Percentiles rank a stretch among this genome's conserved stretches.
Conservation (phyloP, 495 filamentous ascomycete species). For the Entonaema liquescens region DNA sequence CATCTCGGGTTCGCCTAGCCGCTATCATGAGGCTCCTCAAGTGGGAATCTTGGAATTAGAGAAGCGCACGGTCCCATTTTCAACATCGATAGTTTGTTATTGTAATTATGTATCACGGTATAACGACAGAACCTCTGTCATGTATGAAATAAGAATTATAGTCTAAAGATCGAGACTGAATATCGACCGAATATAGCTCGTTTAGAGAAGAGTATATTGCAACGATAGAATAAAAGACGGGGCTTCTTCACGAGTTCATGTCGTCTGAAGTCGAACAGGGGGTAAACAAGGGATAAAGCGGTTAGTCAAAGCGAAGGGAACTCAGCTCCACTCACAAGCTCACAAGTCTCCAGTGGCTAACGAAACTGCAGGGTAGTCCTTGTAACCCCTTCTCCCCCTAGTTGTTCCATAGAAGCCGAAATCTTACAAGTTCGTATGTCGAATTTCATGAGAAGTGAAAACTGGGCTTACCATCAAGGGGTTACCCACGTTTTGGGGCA, state of each 20-base stretch:
- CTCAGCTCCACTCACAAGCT: conserved; percentile 4
- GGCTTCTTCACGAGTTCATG: conserved; percentile 6
- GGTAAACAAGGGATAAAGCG: conserved; percentile 17
- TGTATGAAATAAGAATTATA: too few species aligned
- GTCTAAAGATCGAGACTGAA: not conserved
- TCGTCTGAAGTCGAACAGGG: conserved; percentile 31
- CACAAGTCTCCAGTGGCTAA: conserved; percentile 17
- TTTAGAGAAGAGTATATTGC: not conserved
- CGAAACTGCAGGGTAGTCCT: conserved; percentile 34
- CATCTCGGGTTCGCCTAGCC: conserved; percentile 11
- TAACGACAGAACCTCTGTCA: not conserved
- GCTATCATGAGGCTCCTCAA: conserved; percentile 34
- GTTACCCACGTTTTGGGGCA: conserved; percentile 27
- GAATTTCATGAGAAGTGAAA: conserved; percentile 12
- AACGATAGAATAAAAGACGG: conserved; percentile 5
- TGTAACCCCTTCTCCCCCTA: not conserved
- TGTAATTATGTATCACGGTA: not conserved
- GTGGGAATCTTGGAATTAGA: not conserved
- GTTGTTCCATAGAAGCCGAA: not conserved
- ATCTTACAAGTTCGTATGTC: conserved; percentile 8
- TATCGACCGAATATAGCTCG: not conserved
- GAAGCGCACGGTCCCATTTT: not conserved
- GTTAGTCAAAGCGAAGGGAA: conserved; percentile 24
- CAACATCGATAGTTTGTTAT: not conserved
- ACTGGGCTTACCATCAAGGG: conserved; percentile 11